phyloP scores from a whole-genome alignment of 2,329 filamentous ascomycete genomes.

The Fusarium verrucosum region DNA sequence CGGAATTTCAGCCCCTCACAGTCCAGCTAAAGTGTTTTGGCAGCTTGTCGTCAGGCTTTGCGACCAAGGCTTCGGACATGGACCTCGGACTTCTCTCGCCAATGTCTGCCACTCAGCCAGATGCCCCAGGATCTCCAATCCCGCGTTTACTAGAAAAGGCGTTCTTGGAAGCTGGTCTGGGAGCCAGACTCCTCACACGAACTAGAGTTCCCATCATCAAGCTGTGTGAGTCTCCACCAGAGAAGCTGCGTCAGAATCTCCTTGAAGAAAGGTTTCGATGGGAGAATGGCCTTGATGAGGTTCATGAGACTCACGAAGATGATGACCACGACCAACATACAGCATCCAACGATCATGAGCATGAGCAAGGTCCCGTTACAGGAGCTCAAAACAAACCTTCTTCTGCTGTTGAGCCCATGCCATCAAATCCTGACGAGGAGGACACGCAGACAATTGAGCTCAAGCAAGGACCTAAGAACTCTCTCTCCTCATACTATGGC shows the following conservation, averaged over 20 bases:
- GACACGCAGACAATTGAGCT: constrained; percentile 47
- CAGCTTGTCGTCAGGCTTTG: constrained; percentile 85
- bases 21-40: constrained; percentile 83
- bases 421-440: constrained; percentile 25
- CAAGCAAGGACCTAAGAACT: constrained; percentile 55
- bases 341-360: constrained; percentile 37
- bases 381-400: constrained; percentile 6
- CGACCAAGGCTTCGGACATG: constrained; percentile 88
- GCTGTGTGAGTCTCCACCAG: constrained; percentile 76
- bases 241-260: constrained; percentile 68
- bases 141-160: constrained; percentile 80
- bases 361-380: constrained; percentile 28
- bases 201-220: constrained; percentile 90
- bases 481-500: constrained; percentile 58
- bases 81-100: constrained; percentile 82
- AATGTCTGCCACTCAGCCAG: constrained; percentile 62
- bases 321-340: constrained; percentile 48
- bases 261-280: constrained; percentile 74
- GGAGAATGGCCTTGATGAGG: constrained; percentile 66
- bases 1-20: constrained; percentile 61
- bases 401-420: constrained; percentile 32
- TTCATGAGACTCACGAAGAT: constrained; percentile 48
- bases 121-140: constrained; percentile 67
- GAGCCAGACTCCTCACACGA: constrained; percentile 78
- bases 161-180: constrained; percentile 75